These are phyloP conservation scores for Entomophthora muscae DNA, from an alignment of 371 early-diverging fungal genomes.

Conservation along the genomic window DNA sequence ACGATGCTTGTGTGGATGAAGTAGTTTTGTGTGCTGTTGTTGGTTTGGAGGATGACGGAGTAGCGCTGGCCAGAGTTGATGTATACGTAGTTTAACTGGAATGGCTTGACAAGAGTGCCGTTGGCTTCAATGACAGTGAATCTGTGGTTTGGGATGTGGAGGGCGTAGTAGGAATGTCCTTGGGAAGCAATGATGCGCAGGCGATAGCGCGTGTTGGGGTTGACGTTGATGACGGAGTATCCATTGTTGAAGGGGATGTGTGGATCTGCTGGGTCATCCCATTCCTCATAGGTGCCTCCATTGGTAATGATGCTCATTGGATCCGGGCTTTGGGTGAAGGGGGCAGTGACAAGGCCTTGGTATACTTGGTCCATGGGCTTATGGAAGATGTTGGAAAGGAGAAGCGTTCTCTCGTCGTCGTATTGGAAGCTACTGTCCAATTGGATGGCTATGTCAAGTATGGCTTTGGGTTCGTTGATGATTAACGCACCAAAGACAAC, in stretches of 20 bases:
- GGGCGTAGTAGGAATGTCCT: background rate
- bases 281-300: conserved; percentile 14
- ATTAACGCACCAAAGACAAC: conserved; percentile 12
- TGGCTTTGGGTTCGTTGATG: conserved; percentile 15
- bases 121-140: conserved; percentile 23
- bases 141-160: conserved; percentile 20
- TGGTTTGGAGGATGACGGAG: conserved; percentile 19
- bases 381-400: conserved; percentile 10
- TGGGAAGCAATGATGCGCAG: conserved; percentile 2
- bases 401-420: conserved; percentile 17
- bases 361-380: background rate
- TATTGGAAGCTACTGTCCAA: conserved; percentile 11
- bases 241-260: background rate
- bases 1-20: conserved; percentile 16
- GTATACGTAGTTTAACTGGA: conserved; percentile 14
- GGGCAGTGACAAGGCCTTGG: background rate
- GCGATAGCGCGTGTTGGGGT: background rate
- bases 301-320: conserved; percentile 20
- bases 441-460: background rate
- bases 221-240: background rate
- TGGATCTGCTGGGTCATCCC: background rate
- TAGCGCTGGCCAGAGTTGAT: conserved; percentile 21
- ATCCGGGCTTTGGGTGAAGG: background rate
- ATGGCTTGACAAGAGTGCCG: conserved; percentile 16
- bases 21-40: conserved; percentile 18